These are phyloP conservation scores for Hericium coralloides DNA, from an alignment of 768 basidiomycete genomes.

Conservation along the genomic window DNA sequence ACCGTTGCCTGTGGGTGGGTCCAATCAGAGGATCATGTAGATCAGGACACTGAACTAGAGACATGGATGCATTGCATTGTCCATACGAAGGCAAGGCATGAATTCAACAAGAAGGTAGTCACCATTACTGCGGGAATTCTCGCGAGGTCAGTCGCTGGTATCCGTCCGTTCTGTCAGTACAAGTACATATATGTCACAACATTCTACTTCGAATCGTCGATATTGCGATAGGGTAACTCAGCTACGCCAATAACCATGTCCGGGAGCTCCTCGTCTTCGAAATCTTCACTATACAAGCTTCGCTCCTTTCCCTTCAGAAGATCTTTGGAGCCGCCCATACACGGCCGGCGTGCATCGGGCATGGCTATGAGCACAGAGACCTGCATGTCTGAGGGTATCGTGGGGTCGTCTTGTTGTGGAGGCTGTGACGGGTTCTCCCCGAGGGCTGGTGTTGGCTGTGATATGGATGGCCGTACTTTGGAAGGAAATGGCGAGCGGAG, in stretches of 20 bases:
- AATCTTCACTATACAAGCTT: constrained; percentile 11
- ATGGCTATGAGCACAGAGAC: constrained; percentile 51
- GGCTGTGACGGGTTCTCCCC: not conserved
- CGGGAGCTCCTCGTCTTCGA: constrained; percentile 29
- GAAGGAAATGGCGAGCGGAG: not conserved
- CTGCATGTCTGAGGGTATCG: constrained; percentile 23
- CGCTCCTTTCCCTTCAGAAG: constrained; percentile 18
- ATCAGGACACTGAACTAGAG: no score
- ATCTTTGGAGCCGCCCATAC: not conserved
- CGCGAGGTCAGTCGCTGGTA: no score
- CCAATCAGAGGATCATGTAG: no score
- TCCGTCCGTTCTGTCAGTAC: no score
- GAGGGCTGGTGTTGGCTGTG: not conserved
- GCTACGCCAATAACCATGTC: constrained; percentile 42
- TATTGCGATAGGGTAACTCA: constrained; percentile 21
- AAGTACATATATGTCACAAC: no score
- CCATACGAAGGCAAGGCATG: no score
- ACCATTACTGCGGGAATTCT: no score
- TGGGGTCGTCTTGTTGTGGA: not conserved
- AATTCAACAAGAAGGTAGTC: no score
- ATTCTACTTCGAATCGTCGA: no score
- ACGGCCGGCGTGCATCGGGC: constrained; percentile 31
- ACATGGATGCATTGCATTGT: no score
- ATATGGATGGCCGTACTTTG: not conserved
- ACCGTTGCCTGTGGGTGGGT: no score